Evolutionary conservation across 2,329 filamentous ascomycete species (phyloP).

Genomic region (Neonectria ditissima): DNA sequence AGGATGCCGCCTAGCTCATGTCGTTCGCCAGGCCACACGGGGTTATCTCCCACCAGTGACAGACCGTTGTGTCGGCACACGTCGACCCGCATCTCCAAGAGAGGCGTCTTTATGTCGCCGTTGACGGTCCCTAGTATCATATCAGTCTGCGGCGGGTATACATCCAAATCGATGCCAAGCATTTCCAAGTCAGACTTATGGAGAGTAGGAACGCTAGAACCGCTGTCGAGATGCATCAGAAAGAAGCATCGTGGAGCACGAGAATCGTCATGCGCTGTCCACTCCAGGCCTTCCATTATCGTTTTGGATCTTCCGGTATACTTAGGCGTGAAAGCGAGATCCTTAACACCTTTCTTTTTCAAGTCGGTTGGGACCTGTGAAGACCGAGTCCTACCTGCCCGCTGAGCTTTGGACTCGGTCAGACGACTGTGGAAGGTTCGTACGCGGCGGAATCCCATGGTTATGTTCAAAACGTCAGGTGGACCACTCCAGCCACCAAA

Average conservation of each 20-base stretch:
- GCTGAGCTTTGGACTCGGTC: not conserved
- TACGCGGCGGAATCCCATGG: slow-evolving; percentile 44
- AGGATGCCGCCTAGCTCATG: slow-evolving; percentile 41
- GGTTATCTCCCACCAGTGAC: slow-evolving; percentile 40
- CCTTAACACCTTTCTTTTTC: slow-evolving; percentile 26
- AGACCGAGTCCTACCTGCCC: not conserved
- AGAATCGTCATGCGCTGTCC: slow-evolving; percentile 30
- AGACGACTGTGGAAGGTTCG: slow-evolving; percentile 38
- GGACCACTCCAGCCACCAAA: slow-evolving; percentile 8
- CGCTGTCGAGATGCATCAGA: slow-evolving; percentile 43
- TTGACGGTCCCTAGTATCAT: slow-evolving; percentile 32
- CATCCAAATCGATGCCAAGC: slow-evolving; percentile 34
- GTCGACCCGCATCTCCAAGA: slow-evolving; percentile 44
- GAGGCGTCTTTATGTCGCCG: slow-evolving; percentile 15
- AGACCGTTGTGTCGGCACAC: slow-evolving; percentile 40
- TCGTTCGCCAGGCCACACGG: slow-evolving; percentile 40
- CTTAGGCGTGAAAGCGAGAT: slow-evolving; percentile 33
- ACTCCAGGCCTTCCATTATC: slow-evolving; percentile 7
- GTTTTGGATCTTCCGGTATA: slow-evolving; percentile 8
- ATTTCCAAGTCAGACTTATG: slow-evolving; percentile 35
- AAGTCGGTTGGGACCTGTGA: not conserved
- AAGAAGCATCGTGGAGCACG: slow-evolving; percentile 38
- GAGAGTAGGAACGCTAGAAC: slow-evolving; percentile 39
- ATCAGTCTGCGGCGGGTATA: slow-evolving; percentile 39
- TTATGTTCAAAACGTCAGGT: slow-evolving; percentile 34